Conservation (phyloP, 2,329 filamentous ascomycete genomes). For the Sporothrix euskadiensis region DNA sequence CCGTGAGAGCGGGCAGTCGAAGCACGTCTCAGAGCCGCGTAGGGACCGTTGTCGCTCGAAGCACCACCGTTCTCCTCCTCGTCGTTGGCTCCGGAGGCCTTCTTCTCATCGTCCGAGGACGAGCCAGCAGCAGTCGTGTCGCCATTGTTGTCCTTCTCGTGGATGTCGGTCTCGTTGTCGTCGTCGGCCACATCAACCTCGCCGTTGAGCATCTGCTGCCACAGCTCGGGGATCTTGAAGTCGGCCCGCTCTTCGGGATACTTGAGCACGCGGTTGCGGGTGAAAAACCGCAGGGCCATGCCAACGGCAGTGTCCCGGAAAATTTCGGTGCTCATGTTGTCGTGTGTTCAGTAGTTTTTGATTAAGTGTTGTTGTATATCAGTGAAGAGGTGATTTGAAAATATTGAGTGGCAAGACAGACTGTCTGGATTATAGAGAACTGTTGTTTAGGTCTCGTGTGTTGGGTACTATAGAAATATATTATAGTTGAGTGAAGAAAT, state of each 20-base stretch:
- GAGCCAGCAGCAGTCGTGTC: not conserved
- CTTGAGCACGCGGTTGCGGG: constrained; percentile 45
- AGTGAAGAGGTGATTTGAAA: not conserved
- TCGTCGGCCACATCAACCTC: constrained; percentile 55
- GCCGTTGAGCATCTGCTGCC: constrained; percentile 72
- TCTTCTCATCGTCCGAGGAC: constrained; percentile 34
- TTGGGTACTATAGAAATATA: not conserved
- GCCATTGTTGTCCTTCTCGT: constrained; percentile 7
- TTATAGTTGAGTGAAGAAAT: not conserved
- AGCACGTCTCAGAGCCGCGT: constrained; percentile 24
- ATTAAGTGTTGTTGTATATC: not conserved
- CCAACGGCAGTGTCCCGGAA: constrained; percentile 36
- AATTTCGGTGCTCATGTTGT: constrained; percentile 24
- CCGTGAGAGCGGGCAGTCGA: constrained; percentile 19
- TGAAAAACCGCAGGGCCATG: constrained; percentile 37
- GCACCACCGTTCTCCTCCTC: constrained; percentile 21
- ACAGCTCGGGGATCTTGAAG: constrained; percentile 61
- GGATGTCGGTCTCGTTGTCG: not conserved
- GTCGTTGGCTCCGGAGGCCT: not conserved
- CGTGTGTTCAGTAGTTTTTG: not conserved
- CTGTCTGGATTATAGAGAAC: too few relatives aligned
- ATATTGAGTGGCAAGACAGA: not conserved
- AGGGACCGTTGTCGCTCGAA: constrained; percentile 31
- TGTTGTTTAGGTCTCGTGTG: not conserved
- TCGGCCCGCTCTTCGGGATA: constrained; percentile 69